Evolutionary conservation across 2,329 filamentous ascomycete species (phyloP), one percentile per base, ranked within the genome.

Genomic region (Fusarium sp.): DNA sequence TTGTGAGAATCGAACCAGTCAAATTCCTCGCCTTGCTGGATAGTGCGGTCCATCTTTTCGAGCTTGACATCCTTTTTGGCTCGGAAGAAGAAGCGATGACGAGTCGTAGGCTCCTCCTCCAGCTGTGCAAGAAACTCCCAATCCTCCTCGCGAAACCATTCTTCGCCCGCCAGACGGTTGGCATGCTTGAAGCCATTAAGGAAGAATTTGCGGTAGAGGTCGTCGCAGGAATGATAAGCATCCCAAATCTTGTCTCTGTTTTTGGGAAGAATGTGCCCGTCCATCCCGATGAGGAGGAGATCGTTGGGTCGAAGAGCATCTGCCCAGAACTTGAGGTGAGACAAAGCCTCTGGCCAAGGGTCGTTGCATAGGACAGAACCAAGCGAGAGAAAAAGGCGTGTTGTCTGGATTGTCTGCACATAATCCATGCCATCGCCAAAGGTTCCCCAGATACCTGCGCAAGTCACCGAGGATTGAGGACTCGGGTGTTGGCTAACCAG

Each of bases 1-100:
- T 79, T 79, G 67, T 79, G 77, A 29, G 78, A 77, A 62, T 79
- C 78, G 56, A 79, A 79, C 77, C 77, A 79, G 58, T 79, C 77
- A 13, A 79, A 68, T 53, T 78, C 75, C 39, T 76, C 70, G 12
- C 74, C 77, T 19, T 67, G 47, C 36, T 60, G 49, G 35, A 79
- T 74, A 10, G 58, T 56, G 13, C 67, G 67, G 3, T 56, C 64
- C 26, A 72, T 58, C 13, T 57, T 67, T 8, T 57, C 48, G 13
- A 77, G 63, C 6, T 54, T 51, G 29, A 79, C 65, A 22, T 77
- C 72, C 13, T 64, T 69, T 26, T 74, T 76, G 25, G 77, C 76
- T 13, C 70, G 68, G 52, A 79, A 74, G 59, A 72, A 79, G 62
- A 78, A 79, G 6, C 77, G 74, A 56, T 79, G 78, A 5, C 78